Evolutionary conservation across 805 yeast genomes (phyloP), one percentile per base, ranked within the genome.

Genomic region (Cyberlindnera saturnus): DNA sequence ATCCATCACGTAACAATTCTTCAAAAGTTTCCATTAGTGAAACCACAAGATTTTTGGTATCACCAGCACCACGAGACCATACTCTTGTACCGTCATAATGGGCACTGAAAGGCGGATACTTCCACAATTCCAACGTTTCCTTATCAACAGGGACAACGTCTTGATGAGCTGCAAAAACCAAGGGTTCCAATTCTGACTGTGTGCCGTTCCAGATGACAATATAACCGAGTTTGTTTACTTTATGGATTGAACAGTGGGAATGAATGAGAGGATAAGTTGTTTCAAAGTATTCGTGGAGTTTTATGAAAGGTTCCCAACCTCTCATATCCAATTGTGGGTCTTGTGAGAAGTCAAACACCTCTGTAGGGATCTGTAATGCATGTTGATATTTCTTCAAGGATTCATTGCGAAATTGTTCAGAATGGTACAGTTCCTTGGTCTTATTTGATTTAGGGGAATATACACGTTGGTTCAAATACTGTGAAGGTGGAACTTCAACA

Each of bases 61-160:
- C 96, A 36, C 73, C 62, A 3, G 86, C 60, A 33, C 96, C 96
- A 54, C 96, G 73, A 3, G 96, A 96, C 74, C 79, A 85, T 4
- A 88, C 52, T 6, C 55, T 55, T 32, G 58, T 52, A 14, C 87
- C 89, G 53, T 87, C 95, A 56, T 67, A 85, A 52, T 73, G 66
- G 14, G 84, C 88, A 15, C 70, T 60, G 45, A 78, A 83, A 3
- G 95, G 95, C 10, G 80, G 81, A 55, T 75, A 69, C 0, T 64
- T 67, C 96, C 96, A 87, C 43, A 75, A 65, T 23, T 62, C 66
- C 35, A 68, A 61, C 0, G 89, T 77, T 19, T 70, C 75, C n/a
- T 60, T 57, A 54, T 79, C 83, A 6, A 85, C 82, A 0, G 96
- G 95, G 14, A 87, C 96, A 1, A 82, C 87, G 57, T 87, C 96